Base-by-base conservation (phyloP, 805 yeast species). In the Suhomyces tanzawaensis region DNA sequence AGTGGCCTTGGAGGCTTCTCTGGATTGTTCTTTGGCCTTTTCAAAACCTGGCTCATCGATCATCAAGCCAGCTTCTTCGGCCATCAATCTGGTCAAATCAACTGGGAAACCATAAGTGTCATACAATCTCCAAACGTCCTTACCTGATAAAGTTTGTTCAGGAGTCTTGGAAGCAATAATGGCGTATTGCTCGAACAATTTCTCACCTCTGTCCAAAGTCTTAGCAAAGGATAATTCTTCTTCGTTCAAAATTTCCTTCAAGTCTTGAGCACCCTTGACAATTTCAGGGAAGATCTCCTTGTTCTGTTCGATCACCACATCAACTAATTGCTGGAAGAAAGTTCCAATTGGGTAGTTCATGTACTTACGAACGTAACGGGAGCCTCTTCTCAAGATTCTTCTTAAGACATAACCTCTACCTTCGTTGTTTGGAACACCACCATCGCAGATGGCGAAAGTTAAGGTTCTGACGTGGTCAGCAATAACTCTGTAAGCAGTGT, bases 51-150 rank as follows among this genome's bases (percentile, higher is more conserved):
- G 81, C 60, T 89, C 95, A 62, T 93, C 97, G 47, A 93, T 91
- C 54, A 81, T 82, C 53, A 93, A 77, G 14, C 95, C 95, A 42
- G 93, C 87, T 68, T 93, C 99, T 66, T 91, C 98, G 32, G 99
- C 99, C 99, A 93, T 93, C 60, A 93, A 77, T 61, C 96, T 81
- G 21, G 99, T 93, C 59, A 93, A 77, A 67, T 93, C 99, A 40
- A 89, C 97, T 26, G 99, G 99, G 85, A 93, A 93, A 42, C 99
- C 99, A 58, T 91, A 93, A 9, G 99, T 93, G 56, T 93, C 99
- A 56, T 93, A 93, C 53, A 93, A 74, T 69, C 99, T 81, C 99
- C 99, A 93, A 27, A 93, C 99, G 61, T 91, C 97, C 55, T 78
- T 82, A 62, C 99, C 99, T 34, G 85, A 78, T 46, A 93, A 75